Evolutionary conservation across 768 basidiomycete species (phyloP).

Genomic region (Neoboletus brunneissimus): DNA sequence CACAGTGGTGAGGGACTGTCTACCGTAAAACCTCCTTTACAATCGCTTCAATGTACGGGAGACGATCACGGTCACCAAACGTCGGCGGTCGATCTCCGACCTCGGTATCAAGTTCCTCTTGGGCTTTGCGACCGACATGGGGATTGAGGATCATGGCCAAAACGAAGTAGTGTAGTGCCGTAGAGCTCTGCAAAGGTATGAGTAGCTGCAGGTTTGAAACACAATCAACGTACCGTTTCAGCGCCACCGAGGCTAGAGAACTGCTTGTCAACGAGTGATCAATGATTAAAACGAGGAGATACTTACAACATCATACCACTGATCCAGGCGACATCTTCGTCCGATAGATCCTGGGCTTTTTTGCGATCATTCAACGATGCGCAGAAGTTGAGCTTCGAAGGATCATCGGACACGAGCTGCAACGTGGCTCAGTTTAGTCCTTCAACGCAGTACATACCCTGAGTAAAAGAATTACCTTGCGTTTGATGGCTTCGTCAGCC

Average conservation of each 20-base stretch:
- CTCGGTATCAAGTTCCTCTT: slow-evolving; percentile 2
- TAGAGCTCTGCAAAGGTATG: background rate
- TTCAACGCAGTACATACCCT: background rate
- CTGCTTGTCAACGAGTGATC: background rate
- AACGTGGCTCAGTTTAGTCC: background rate
- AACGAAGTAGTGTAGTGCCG: slow-evolving; percentile 3
- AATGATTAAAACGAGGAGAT: too few relatives aligned
- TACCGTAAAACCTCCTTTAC: slow-evolving; percentile 7
- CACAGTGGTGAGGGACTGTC: background rate
- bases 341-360: background rate
- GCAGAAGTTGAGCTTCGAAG: slow-evolving; percentile 5
- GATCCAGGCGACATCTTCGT: slow-evolving; percentile 12
- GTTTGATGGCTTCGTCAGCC: slow-evolving; percentile 5
- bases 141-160: slow-evolving; percentile 8
- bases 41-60: slow-evolving; percentile 7
- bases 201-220: background rate
- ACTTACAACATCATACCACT: slow-evolving; percentile 8
- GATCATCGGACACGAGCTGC: slow-evolving; percentile 3
- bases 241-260: slow-evolving; percentile 2
- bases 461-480: background rate
- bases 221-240: background rate
- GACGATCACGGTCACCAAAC: slow-evolving; percentile 8
- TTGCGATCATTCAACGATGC: slow-evolving; percentile 4
- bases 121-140: background rate
- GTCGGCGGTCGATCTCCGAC: slow-evolving; percentile 5